phyloP scores from a whole-genome alignment of 2,329 filamentous ascomycete genomes.

The Cladosporium sp. region DNA sequence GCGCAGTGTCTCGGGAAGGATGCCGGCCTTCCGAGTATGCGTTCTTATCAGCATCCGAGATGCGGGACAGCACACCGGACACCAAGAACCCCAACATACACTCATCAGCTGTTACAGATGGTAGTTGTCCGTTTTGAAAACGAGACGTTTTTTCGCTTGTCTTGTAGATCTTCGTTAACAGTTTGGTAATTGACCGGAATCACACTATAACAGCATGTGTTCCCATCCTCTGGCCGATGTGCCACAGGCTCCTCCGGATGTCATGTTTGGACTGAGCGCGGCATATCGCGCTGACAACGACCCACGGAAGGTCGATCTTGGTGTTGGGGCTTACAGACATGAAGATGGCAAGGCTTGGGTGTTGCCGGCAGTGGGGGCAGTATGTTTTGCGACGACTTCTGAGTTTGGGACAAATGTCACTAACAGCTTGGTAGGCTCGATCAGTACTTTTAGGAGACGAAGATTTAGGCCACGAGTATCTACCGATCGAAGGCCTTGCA shows the following conservation, averaged over 20 bases:
- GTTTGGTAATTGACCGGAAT: not conserved
- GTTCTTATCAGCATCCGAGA: not conserved
- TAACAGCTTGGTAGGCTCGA: conserved; percentile 68
- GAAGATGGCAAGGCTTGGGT: conserved; percentile 97
- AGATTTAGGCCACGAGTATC: conserved; percentile 94
- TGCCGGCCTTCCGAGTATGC: not conserved
- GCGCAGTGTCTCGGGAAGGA: not conserved
- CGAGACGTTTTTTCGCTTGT: too few relatives aligned
- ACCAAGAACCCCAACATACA: too few relatives aligned
- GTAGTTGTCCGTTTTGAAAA: not conserved
- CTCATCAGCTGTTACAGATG: not conserved
- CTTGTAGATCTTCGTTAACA: not conserved
- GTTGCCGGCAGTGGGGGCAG: conserved; percentile 93
- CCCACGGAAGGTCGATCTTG: conserved; percentile 85
- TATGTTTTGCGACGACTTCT: conserved; percentile 43
- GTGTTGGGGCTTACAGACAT: conserved; percentile 92
- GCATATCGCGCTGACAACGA: conserved; percentile 78
- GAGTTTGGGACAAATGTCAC: not conserved
- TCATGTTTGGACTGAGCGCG: conserved; percentile 87
- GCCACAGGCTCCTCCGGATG: conserved; percentile 85
- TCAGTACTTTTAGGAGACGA: conserved; percentile 84
- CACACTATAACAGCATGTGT: not conserved
- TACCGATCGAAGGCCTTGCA: conserved; percentile 85
- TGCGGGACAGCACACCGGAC: too few relatives aligned
- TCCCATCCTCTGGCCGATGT: not conserved